These are phyloP conservation scores for Lanmaoa pseudosensibilis DNA, from an alignment of 768 basidiomycete species.

Conservation along the genomic window DNA sequence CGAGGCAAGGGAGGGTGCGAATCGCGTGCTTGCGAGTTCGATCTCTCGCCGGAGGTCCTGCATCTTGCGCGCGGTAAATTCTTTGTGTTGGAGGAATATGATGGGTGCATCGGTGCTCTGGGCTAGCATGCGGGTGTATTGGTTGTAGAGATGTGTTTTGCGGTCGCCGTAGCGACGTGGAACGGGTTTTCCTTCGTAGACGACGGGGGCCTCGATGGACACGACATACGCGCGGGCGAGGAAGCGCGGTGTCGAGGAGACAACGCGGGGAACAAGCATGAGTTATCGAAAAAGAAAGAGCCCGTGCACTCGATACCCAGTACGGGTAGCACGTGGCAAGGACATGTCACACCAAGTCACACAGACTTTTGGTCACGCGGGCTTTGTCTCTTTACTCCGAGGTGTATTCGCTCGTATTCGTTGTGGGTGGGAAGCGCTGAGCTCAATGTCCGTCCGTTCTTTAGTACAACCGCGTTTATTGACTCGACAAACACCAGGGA, in stretches of 20 bases:
- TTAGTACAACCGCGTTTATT: slow-evolving; percentile 24
- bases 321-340: background rate
- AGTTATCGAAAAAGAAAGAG: background rate
- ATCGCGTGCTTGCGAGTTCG: slow-evolving; percentile 49
- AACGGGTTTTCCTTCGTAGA: slow-evolving; percentile 51
- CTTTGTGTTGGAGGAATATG: slow-evolving; percentile 76
- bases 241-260: slow-evolving; percentile 13
- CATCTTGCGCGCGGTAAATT: slow-evolving; percentile 69
- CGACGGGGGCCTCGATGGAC: slow-evolving; percentile 51
- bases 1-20: slow-evolving; percentile 29
- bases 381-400: slow-evolving; percentile 22
- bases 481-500: slow-evolving; percentile 46
- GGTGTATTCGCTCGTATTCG: slow-evolving; percentile 19
- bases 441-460: slow-evolving; percentile 32
- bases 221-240: slow-evolving; percentile 52
- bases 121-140: slow-evolving; percentile 72
- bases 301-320: slow-evolving; percentile 3
- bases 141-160: slow-evolving; percentile 79
- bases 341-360: slow-evolving; percentile 29
- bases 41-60: slow-evolving; percentile 71
- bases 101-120: slow-evolving; percentile 57
- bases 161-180: slow-evolving; percentile 75
- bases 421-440: slow-evolving; percentile 19
- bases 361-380: slow-evolving; percentile 23
- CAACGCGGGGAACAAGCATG: slow-evolving; percentile 14